Evolutionary conservation across 2,329 filamentous ascomycete genomes (phyloP).

Genomic region (Zymoseptoria tritici): DNA sequence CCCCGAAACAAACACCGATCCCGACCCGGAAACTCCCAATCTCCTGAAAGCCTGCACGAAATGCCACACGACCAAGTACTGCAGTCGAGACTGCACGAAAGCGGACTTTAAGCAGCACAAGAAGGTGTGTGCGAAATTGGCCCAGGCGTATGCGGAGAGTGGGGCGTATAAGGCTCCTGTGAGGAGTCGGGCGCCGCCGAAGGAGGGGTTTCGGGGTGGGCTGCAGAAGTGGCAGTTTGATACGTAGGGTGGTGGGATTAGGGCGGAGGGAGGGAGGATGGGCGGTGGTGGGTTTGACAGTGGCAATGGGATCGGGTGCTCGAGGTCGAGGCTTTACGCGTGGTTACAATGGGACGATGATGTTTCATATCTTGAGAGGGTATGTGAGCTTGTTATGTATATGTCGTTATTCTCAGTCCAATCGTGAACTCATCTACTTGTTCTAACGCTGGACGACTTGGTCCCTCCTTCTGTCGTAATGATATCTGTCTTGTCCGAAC

Average conservation of each 20-base stretch:
- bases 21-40: slow-evolving; percentile 5
- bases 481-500: slow-evolving; percentile 3
- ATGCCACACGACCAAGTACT: slow-evolving; percentile 35
- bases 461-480: neutral
- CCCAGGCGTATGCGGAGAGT: slow-evolving; percentile 33
- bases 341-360: no score
- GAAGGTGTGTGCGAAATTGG: slow-evolving; percentile 32
- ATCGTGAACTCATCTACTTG: neutral
- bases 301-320: no score
- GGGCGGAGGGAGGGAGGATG: neutral
- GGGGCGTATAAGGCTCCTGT: slow-evolving; percentile 31
- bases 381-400: no score
- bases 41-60: slow-evolving; percentile 32
- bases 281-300: no score
- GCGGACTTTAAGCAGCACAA: slow-evolving; percentile 34
- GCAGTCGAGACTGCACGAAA: slow-evolving; percentile 36
- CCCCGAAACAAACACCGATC: slow-evolving; percentile 7
- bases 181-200: slow-evolving; percentile 29
- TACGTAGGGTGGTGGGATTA: slow-evolving; percentile 13
- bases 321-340: no score
- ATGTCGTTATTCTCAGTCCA: no score
- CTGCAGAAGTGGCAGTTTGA: slow-evolving; percentile 36
- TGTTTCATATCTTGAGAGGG: no score
- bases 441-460: neutral
- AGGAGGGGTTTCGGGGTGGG: slow-evolving; percentile 28